Percentiles rank a stretch among this genome's conserved stretches.
Conservation (phyloP, 768 basidiomycete species). For the Tricholoma saponaceum region DNA sequence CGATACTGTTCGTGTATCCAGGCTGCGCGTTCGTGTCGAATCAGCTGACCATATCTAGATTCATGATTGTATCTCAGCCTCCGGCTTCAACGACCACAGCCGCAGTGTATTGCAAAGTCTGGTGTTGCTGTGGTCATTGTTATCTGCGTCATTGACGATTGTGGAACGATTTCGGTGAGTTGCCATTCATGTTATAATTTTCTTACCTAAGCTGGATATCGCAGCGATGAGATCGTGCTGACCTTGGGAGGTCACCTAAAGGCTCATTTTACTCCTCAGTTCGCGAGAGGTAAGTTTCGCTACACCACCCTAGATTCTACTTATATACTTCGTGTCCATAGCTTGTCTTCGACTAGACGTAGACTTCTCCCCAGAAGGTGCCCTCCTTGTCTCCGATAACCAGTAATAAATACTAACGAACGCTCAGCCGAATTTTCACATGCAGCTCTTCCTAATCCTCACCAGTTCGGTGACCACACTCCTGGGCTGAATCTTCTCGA, state of each 20-base stretch:
- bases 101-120: slow-evolving; percentile 11
- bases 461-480: slow-evolving; percentile 25
- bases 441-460: neutral
- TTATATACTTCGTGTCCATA: neutral
- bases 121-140: slow-evolving; percentile 24
- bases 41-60: slow-evolving; percentile 3
- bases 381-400: neutral
- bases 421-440: neutral
- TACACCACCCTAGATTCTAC: neutral
- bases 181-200: neutral
- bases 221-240: slow-evolving; percentile 15
- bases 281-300: slow-evolving; percentile 29
- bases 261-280: slow-evolving; percentile 33
- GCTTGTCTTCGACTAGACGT: slow-evolving; percentile 22
- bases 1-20: slow-evolving; percentile 22
- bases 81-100: slow-evolving; percentile 2
- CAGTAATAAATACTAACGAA: neutral
- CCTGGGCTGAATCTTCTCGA: slow-evolving; percentile 31
- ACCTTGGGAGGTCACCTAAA: slow-evolving; percentile 28
- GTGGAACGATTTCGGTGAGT: slow-evolving; percentile 15
- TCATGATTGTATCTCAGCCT: slow-evolving; percentile 7
- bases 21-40: neutral
- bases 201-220: neutral
- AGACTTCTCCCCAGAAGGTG: slow-evolving; percentile 10
- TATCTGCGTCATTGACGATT: slow-evolving; percentile 18